Evolutionary conservation across 129 eudicot species (phyloP).

Genomic region (Silybum marianum): DNA sequence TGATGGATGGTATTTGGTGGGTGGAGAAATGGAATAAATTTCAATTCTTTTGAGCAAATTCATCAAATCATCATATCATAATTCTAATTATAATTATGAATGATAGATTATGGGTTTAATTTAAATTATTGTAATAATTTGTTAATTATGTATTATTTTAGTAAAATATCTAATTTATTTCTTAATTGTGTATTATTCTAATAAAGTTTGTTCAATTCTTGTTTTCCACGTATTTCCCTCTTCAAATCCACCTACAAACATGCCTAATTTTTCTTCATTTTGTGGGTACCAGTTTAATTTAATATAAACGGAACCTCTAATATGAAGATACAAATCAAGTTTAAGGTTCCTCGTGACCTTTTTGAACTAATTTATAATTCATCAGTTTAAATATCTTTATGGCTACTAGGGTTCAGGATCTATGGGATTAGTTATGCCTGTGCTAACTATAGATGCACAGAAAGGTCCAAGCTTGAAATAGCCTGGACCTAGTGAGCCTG

Average conservation of each 20-base stretch:
- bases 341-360: too few relatives aligned
- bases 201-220: slow-evolving; percentile 17
- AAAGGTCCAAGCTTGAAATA: too few relatives aligned
- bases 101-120: slow-evolving; percentile 21
- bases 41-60: slow-evolving; percentile 31
- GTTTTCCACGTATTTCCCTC: background rate
- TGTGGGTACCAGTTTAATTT: background rate
- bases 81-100: slow-evolving; percentile 22
- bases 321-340: too few relatives aligned
- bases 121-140: slow-evolving; percentile 3
- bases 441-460: too few relatives aligned
- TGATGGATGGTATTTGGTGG: slow-evolving; percentile 42
- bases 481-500: too few relatives aligned
- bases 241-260: background rate
- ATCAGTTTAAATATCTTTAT: too few relatives aligned
- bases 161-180: background rate
- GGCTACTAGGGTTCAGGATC: too few relatives aligned
- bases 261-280: background rate
- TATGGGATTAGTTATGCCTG: too few relatives aligned
- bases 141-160: slow-evolving; percentile 24
- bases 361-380: too few relatives aligned
- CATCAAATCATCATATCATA: slow-evolving; percentile 13
- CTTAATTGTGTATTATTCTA: slow-evolving; percentile 12
- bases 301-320: background rate
- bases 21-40: slow-evolving; percentile 28